Conservation (phyloP, 2,329 filamentous ascomycete genomes). For the Cladosporium sp. region DNA sequence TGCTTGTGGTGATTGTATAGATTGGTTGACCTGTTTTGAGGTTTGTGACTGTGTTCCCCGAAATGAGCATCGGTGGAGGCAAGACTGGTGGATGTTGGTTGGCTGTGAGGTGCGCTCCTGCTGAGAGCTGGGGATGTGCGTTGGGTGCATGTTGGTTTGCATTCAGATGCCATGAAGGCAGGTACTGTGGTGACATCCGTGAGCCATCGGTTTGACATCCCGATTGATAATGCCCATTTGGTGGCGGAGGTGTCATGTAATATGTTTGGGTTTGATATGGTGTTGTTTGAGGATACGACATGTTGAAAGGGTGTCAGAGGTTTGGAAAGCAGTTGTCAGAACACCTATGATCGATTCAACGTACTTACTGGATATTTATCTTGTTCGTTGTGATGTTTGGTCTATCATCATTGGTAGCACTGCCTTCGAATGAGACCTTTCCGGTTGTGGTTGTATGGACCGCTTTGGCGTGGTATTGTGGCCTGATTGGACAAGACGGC, state of each 20-base stretch:
- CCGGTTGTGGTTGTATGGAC: too few relatives aligned
- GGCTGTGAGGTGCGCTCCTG: too few relatives aligned
- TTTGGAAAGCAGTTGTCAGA: too few relatives aligned
- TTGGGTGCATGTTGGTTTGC: background rate
- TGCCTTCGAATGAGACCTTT: too few relatives aligned
- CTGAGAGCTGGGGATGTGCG: background rate
- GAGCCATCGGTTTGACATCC: background rate
- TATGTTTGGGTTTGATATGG: background rate
- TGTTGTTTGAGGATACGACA: background rate
- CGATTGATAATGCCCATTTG: background rate
- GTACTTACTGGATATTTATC: too few relatives aligned
- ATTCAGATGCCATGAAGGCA: background rate
- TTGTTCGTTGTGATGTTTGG: too few relatives aligned
- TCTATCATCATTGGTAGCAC: too few relatives aligned
- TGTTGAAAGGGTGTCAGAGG: background rate
- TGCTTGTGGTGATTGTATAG: background rate
- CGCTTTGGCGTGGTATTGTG: too few relatives aligned
- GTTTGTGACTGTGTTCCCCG: background rate
- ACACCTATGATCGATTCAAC: too few relatives aligned
- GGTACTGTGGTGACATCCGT: background rate
- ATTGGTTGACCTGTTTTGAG: background rate
- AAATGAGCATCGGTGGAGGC: background rate
- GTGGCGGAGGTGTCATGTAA: background rate
- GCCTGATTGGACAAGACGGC: too few relatives aligned
- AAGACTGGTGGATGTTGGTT: too few relatives aligned